Conservation (phyloP, 1,284 basidiomycete species). For the Ganoderma boninense region DNA sequence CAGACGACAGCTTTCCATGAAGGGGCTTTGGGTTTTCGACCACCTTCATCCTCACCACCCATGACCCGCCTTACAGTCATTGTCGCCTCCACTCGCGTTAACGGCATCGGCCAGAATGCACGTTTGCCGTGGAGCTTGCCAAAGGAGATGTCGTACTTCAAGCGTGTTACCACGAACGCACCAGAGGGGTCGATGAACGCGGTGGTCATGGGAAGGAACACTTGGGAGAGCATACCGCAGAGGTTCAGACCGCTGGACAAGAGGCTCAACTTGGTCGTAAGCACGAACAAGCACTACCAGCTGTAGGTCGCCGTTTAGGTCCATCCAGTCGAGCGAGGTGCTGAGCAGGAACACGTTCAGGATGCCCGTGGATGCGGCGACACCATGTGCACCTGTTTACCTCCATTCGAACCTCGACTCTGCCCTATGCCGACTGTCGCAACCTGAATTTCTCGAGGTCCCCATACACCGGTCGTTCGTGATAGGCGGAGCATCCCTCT, state of each 20-base stretch:
- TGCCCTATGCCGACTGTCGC: constrained; percentile 28
- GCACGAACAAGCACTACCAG: constrained; percentile 66
- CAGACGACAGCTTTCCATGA: too few relatives aligned
- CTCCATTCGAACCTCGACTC: constrained; percentile 32
- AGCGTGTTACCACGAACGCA: constrained; percentile 74
- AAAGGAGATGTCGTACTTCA: constrained; percentile 95
- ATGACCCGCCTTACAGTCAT: constrained; percentile 83
- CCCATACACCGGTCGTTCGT: constrained; percentile 72
- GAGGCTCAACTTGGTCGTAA: constrained; percentile 87
- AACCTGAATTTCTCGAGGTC: constrained; percentile 28
- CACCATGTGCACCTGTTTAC: constrained; percentile 26
- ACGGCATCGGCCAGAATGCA: constrained; percentile 87
- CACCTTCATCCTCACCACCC: background rate
- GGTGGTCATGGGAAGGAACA: constrained; percentile 96
- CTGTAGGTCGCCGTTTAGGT: constrained; percentile 57
- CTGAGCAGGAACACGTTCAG: constrained; percentile 21
- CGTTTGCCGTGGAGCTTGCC: constrained; percentile 92
- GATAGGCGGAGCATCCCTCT: constrained; percentile 91
- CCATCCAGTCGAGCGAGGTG: background rate
- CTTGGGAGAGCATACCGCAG: constrained; percentile 97
- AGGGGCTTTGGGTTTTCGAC: too few relatives aligned
- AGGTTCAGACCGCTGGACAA: constrained; percentile 86
- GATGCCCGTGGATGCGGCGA: constrained; percentile 27
- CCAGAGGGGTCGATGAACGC: constrained; percentile 71
- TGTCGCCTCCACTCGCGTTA: constrained; percentile 88